phyloP scores from a whole-genome alignment of 495 filamentous ascomycete species.

The Hypoxylon intermedium region DNA sequence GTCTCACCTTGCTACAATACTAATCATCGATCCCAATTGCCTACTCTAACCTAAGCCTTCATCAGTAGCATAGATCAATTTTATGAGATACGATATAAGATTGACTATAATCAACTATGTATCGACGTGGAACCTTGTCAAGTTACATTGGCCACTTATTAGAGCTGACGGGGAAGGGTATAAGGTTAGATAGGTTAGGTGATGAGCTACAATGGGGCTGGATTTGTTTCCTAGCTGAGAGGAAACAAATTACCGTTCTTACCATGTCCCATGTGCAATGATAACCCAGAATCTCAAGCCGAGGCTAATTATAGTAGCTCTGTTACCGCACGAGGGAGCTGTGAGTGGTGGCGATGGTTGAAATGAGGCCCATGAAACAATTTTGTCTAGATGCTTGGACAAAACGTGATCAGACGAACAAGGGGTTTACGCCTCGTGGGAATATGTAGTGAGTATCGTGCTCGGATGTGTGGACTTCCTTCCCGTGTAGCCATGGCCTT shows the following conservation, averaged over 20 bases:
- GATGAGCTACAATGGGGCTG: not conserved
- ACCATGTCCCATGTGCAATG: too few species aligned
- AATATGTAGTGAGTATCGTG: not conserved
- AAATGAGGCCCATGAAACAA: conserved; percentile 6
- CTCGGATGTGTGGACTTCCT: conserved; percentile 30
- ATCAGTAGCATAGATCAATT: not conserved
- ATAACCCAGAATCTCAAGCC: too few species aligned
- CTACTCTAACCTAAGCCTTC: too few species aligned
- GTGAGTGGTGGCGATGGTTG: not conserved
- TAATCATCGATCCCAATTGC: too few species aligned
- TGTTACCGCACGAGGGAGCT: not conserved
- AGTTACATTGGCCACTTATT: conserved; percentile 13
- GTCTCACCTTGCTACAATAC: too few species aligned
- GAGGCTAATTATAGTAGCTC: not conserved
- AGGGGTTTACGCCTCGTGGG: not conserved
- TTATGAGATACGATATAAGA: too few species aligned
- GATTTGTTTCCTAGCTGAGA: conserved; percentile 1
- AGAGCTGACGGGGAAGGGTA: not conserved
- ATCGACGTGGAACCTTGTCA: too few species aligned
- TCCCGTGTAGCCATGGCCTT: conserved; percentile 13
- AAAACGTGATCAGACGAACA: conserved; percentile 26
- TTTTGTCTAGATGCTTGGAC: not conserved
- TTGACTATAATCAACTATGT: too few species aligned
- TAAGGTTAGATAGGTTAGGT: not conserved
- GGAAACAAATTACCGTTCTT: not conserved